These are phyloP conservation scores for Harringtonia aguacate DNA, from an alignment of 2,329 filamentous ascomycete species.

Conservation along the genomic window DNA sequence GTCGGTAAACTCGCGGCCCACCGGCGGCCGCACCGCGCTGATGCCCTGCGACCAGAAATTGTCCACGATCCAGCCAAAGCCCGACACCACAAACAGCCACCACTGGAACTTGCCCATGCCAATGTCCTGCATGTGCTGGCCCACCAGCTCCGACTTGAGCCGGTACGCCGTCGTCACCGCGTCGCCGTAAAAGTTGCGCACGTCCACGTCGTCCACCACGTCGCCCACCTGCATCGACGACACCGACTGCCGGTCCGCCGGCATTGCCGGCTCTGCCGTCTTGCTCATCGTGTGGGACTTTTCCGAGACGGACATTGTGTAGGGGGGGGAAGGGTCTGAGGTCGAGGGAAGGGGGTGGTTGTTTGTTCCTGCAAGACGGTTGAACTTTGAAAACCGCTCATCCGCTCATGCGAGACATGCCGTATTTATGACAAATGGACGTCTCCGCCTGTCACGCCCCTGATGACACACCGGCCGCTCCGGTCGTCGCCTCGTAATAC, in stretches of 20 bases:
- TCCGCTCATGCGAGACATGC: too few species aligned
- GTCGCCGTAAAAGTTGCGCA: conserved; percentile 4
- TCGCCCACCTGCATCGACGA: background rate
- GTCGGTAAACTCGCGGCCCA: conserved; percentile 22
- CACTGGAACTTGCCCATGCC: conserved; percentile 13
- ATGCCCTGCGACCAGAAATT: conserved; percentile 29
- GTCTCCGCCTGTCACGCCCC: too few species aligned
- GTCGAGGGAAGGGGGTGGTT: too few species aligned
- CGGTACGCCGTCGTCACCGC: conserved; percentile 8
- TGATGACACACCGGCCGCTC: too few species aligned
- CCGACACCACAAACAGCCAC: conserved; percentile 33
- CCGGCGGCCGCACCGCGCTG: conserved; percentile 21
- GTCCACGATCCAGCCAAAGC: conserved; percentile 34
- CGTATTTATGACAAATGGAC: too few species aligned
- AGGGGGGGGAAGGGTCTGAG: too few species aligned
- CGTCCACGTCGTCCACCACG: conserved; percentile 1
- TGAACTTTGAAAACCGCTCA: too few species aligned
- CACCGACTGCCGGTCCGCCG: too few species aligned
- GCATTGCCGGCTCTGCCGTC: background rate
- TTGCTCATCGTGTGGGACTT: too few species aligned
- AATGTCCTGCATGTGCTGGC: conserved; percentile 5
- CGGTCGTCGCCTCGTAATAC: too few species aligned
- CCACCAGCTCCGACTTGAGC: conserved; percentile 10
- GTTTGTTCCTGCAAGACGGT: too few species aligned
- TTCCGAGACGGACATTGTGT: background rate